Base-by-base conservation (phyloP, 169 alveolate species). In the Plasmodium reichenowi region DNA sequence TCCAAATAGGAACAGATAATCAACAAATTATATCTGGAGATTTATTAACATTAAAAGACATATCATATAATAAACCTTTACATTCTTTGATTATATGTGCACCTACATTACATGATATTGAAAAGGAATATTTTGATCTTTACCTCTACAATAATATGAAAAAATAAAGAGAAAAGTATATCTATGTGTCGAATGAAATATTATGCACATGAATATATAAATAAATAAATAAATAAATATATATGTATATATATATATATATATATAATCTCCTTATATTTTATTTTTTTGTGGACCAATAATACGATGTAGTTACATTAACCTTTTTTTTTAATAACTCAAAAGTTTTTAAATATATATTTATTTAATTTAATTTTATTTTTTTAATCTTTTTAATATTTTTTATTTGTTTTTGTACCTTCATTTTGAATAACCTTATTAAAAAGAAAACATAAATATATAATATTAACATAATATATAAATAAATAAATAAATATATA, bases 81-180 rank as follows among this genome's bases (percentile, higher is more conserved):
- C 99, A 98, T 93, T 97, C 99, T n/a, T 95, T 98, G 76, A 98
- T 96, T 66, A 93, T 94, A 24, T 95, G 99, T 91, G 97, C 97
- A 26, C 96, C 98, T 52, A 97, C 94, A 32, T 73, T 98, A 66
- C 99, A 97, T 83, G 97, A 95, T n/a, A 93, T 97, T 62, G 99
- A 98, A 91, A 96, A 95, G 91, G 97, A 96, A 47, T 95, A 92
- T 89, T 94, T 92, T 67, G 89, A 87, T 60, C 83, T 89, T 29
- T 92, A 90, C 48, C 13, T 9, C 24, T 20, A 56, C 2, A n/a
- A 56, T 15, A 56, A 56, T 56, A 15, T 15, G 29, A 43, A 43
- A 52, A 22, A 47, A 56, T 43, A 26, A 20, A 20, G 7, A 22
- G 8, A 10, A 13, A 22, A 1, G 0, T 62, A 26, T 12, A 17